Evolutionary conservation across 768 basidiomycete species (phyloP).

Genomic region (Boletus subparvulus): DNA sequence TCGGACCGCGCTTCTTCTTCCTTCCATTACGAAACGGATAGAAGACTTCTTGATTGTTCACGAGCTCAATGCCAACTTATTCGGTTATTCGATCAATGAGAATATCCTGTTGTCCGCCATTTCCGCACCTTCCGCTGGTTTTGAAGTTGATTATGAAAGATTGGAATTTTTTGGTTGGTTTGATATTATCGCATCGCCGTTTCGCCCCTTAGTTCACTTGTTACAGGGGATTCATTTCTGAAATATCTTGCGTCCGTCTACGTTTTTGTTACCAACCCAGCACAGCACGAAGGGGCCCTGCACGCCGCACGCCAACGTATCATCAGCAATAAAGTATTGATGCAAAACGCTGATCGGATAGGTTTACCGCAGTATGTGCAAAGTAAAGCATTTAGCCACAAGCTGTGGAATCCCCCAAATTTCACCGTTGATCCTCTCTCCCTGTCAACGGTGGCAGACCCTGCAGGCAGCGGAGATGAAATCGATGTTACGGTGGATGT

Average conservation of each 20-base stretch:
- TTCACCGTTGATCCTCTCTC: slow-evolving; percentile 32
- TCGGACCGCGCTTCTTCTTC: slow-evolving; percentile 67
- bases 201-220: slow-evolving; percentile 24
- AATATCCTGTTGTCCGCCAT: slow-evolving; percentile 63
- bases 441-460: slow-evolving; percentile 14
- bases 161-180: slow-evolving; percentile 81
- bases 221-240: slow-evolving; percentile 72
- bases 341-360: slow-evolving; percentile 50
- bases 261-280: slow-evolving; percentile 68
- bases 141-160: slow-evolving; percentile 80
- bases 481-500: slow-evolving; percentile 9
- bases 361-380: slow-evolving; percentile 76
- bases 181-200: slow-evolving; percentile 15
- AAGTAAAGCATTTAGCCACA: slow-evolving; percentile 65
- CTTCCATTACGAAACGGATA: slow-evolving; percentile 69
- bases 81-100: slow-evolving; percentile 62
- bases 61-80: slow-evolving; percentile 71
- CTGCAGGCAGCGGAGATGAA: slow-evolving; percentile 35
- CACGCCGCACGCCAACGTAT: slow-evolving; percentile 66
- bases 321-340: slow-evolving; percentile 72
- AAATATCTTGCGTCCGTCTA: slow-evolving; percentile 77
- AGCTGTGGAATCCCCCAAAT: slow-evolving; percentile 61
- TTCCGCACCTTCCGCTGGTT: slow-evolving; percentile 65
- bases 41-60: slow-evolving; percentile 75
- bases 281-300: slow-evolving; percentile 62